A percentile compares a stretch with the other conserved stretches of the same genome.
Evolutionary conservation across 179 eudicot genomes (phyloP).

Genomic region (Vitellaria paradoxa): DNA sequence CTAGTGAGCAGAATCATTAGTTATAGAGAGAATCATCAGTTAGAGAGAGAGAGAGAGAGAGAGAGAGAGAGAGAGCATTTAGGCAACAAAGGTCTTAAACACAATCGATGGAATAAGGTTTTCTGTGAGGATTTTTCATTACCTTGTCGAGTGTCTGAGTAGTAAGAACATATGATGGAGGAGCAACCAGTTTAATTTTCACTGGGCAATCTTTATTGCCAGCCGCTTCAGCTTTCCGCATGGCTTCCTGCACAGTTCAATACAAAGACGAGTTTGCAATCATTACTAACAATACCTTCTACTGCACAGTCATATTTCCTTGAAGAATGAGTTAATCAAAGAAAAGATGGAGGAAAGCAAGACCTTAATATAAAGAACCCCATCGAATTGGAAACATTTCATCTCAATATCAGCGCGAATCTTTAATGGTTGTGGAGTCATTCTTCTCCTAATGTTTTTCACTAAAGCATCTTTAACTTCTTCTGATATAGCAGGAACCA

Average conservation of each 20-base stretch:
- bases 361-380: slow-evolving; percentile 86
- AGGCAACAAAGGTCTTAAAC: background rate
- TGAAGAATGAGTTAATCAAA: background rate
- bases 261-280: background rate
- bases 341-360: background rate
- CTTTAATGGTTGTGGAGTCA: slow-evolving; percentile 88
- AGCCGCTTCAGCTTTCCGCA: slow-evolving; percentile 83
- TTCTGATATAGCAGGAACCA: slow-evolving; percentile 68
- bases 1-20: no score
- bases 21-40: no score
- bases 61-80: background rate
- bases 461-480: slow-evolving; percentile 71
- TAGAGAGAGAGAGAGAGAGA: background rate
- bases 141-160: slow-evolving; percentile 56
- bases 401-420: slow-evolving; percentile 43
- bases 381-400: slow-evolving; percentile 87
- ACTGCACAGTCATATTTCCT: background rate
- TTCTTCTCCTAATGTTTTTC: slow-evolving; percentile 64
- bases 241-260: slow-evolving; percentile 55
- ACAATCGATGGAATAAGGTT: background rate
- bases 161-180: slow-evolving; percentile 73
- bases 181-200: slow-evolving; percentile 76
- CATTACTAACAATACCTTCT: background rate
- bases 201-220: slow-evolving; percentile 79
- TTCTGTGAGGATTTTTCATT: background rate